Conservation (phyloP, 2,329 filamentous ascomycete species). For the Pseudonectria buxi region DNA sequence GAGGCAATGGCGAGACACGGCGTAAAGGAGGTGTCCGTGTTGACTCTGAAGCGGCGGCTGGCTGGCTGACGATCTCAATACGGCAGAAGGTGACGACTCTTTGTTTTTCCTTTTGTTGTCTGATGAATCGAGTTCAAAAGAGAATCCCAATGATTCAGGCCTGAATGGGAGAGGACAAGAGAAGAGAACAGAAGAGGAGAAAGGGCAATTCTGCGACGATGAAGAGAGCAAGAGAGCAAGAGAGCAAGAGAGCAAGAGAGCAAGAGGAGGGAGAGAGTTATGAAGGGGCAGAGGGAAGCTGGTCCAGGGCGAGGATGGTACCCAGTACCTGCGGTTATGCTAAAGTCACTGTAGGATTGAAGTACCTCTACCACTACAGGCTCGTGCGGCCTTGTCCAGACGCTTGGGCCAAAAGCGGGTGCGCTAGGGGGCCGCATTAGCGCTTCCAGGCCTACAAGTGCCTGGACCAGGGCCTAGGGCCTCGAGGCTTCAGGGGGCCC, state of each 20-base stretch:
- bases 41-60: too few species aligned
- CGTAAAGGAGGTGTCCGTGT: too few species aligned
- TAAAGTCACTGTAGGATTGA: too few species aligned
- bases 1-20: too few species aligned
- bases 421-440: constrained; percentile 14
- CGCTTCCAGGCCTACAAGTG: constrained; percentile 14
- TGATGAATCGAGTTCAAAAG: background rate
- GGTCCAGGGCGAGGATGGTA: too few species aligned
- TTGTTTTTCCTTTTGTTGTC: background rate
- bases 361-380: too few species aligned
- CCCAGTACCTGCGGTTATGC: too few species aligned
- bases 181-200: constrained; percentile 1
- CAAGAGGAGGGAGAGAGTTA: background rate
- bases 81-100: background rate
- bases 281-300: constrained; percentile 1
- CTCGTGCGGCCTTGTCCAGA: background rate
- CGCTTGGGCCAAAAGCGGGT: constrained; percentile 20
- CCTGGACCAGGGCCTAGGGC: too few species aligned
- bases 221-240: background rate
- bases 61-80: too few species aligned
- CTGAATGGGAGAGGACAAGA: background rate
- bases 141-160: too few species aligned
- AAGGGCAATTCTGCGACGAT: constrained; percentile 1
- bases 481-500: too few species aligned
- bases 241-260: background rate